Evolutionary conservation across 2,329 filamentous ascomycete genomes (phyloP).

Genomic region (Tympanopsis confertula): DNA sequence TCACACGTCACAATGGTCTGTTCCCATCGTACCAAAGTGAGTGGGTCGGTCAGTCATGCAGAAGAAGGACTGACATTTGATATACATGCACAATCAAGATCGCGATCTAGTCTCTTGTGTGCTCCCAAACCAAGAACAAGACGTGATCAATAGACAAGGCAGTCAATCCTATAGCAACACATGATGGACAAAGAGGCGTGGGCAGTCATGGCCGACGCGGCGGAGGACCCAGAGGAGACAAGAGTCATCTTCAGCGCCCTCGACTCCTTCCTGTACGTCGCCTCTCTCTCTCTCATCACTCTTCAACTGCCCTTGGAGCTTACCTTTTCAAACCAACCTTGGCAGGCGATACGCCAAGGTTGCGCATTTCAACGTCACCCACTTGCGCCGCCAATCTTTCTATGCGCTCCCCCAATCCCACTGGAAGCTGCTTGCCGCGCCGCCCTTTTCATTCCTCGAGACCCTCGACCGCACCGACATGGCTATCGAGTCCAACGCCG

Average conservation of each 20-base stretch:
- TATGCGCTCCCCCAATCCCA: constrained; percentile 78
- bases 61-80: too few relatives aligned
- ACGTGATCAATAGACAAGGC: constrained; percentile 1
- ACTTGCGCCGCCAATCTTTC: constrained; percentile 81
- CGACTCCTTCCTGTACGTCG: constrained; percentile 76
- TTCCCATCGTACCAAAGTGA: too few relatives aligned
- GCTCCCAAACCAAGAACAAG: too few relatives aligned
- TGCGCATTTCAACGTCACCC: constrained; percentile 82
- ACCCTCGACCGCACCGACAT: constrained; percentile 70
- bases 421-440: constrained; percentile 68
- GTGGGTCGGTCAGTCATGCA: too few relatives aligned
- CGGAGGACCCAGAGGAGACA: constrained; percentile 68
- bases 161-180: constrained; percentile 1
- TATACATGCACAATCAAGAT: too few relatives aligned
- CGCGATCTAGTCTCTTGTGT: too few relatives aligned
- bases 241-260: constrained; percentile 69
- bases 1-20: too few relatives aligned
- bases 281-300: constrained; percentile 1
- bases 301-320: constrained; percentile 2
- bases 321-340: constrained; percentile 2
- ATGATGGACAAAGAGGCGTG: constrained; percentile 31
- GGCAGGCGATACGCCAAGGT: constrained; percentile 70
- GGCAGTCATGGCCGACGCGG: constrained; percentile 51
- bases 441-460: constrained; percentile 73
- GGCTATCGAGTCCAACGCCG: constrained; percentile 79